Conservation (phyloP, 495 filamentous ascomycete genomes). For the Gamarada debralockiae region DNA sequence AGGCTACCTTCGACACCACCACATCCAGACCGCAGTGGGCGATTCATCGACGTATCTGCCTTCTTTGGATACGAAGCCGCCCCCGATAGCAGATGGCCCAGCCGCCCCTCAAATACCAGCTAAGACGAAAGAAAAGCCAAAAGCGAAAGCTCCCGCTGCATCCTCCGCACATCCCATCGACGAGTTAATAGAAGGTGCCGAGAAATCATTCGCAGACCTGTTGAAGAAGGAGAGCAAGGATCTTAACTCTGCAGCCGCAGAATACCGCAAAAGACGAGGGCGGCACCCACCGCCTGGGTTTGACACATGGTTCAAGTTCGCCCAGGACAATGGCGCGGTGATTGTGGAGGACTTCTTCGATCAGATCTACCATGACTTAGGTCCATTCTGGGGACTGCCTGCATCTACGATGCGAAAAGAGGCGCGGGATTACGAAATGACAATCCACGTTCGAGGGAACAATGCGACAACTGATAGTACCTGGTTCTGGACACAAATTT, state of each 20-base stretch:
- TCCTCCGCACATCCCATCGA: constrained; percentile 40
- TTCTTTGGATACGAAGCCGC: neutral
- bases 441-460: constrained; percentile 52
- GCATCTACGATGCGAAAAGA: constrained; percentile 53
- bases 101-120: neutral
- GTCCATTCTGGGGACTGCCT: constrained; percentile 65
- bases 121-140: neutral
- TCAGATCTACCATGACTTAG: constrained; percentile 66
- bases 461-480: constrained; percentile 49
- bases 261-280: constrained; percentile 59
- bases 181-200: constrained; percentile 36
- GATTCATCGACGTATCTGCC: neutral
- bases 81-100: neutral
- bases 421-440: constrained; percentile 51
- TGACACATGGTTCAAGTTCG: constrained; percentile 64
- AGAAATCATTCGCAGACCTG: constrained; percentile 34
- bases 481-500: constrained; percentile 63
- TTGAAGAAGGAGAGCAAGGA: constrained; percentile 41
- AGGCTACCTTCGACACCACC: constrained; percentile 15
- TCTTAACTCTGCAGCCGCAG: constrained; percentile 53
- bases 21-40: constrained; percentile 1
- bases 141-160: neutral
- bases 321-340: constrained; percentile 51
- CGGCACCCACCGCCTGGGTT: constrained; percentile 73
- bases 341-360: constrained; percentile 71